A percentile compares a stretch with the other conserved stretches of the same genome.
These are phyloP conservation scores for Sporothrix brunneoviolacea DNA, from an alignment of 2,329 filamentous ascomycete species.

Conservation along the genomic window DNA sequence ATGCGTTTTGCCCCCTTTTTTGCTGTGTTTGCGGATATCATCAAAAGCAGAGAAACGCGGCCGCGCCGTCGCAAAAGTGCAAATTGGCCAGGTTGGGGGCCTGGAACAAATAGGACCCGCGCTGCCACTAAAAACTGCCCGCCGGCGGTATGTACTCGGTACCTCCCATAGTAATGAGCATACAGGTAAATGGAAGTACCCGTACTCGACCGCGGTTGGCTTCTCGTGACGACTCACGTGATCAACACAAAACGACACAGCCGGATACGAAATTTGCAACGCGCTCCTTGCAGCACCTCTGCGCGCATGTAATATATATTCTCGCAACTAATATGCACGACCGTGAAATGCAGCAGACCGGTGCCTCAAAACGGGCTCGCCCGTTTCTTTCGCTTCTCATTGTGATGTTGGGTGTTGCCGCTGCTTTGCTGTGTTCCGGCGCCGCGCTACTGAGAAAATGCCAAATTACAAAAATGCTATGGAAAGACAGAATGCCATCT, in stretches of 20 bases:
- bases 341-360: too few relatives aligned
- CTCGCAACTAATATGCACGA: too few relatives aligned
- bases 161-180: too few relatives aligned
- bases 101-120: conserved; percentile 1
- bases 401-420: conserved; percentile 2
- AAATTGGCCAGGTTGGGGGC: not conserved
- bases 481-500: conserved; percentile 3
- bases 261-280: too few relatives aligned
- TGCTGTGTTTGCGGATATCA: conserved; percentile 2
- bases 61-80: not conserved
- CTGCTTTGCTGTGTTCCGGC: conserved; percentile 15
- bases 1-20: conserved; percentile 1
- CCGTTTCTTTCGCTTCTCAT: not conserved
- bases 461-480: conserved; percentile 14
- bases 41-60: conserved; percentile 6
- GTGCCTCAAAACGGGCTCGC: not conserved
- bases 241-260: too few relatives aligned
- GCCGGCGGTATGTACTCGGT: too few relatives aligned
- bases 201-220: too few relatives aligned
- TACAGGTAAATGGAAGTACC: too few relatives aligned
- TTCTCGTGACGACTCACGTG: too few relatives aligned
- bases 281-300: too few relatives aligned
- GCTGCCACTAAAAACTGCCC: too few relatives aligned
- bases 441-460: conserved; percentile 16
- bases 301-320: too few relatives aligned